These are phyloP conservation scores for Hymenoscyphus albidus DNA, from an alignment of 2,329 filamentous ascomycete species.

Conservation along the genomic window DNA sequence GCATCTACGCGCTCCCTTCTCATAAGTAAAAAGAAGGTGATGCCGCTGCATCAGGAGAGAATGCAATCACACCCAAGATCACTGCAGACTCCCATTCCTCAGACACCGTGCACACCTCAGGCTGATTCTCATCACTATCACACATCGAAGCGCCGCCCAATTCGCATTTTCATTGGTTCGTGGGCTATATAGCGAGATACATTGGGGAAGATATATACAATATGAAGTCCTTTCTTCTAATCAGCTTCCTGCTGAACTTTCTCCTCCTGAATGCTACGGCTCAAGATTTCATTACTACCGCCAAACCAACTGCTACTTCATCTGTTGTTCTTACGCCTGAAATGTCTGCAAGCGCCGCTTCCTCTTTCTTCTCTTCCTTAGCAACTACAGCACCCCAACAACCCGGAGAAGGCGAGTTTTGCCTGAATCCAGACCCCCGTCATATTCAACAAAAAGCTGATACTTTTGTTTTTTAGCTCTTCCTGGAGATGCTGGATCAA, in stretches of 20 bases:
- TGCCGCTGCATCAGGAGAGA: slow-evolving; percentile 19
- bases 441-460: neutral
- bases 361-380: slow-evolving; percentile 30
- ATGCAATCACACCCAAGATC: slow-evolving; percentile 19
- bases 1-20: slow-evolving; percentile 24
- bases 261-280: slow-evolving; percentile 25
- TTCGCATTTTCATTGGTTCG: slow-evolving; percentile 9
- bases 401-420: slow-evolving; percentile 25
- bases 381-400: slow-evolving; percentile 31
- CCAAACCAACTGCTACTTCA: slow-evolving; percentile 20
- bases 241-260: slow-evolving; percentile 27
- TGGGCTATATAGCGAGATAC: slow-evolving; percentile 16
- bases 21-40: slow-evolving; percentile 20
- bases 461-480: slow-evolving; percentile 17
- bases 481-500: slow-evolving; percentile 34
- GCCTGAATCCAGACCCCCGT: neutral
- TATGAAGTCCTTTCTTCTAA: slow-evolving; percentile 27
- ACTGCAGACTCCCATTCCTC: slow-evolving; percentile 6
- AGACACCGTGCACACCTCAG: slow-evolving; percentile 1
- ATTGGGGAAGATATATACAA: slow-evolving; percentile 13
- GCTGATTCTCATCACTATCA: slow-evolving; percentile 21
- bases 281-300: slow-evolving; percentile 22
- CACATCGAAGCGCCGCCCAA: slow-evolving; percentile 19
- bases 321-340: slow-evolving; percentile 29
- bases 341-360: slow-evolving; percentile 34